A percentile compares a stretch with the other conserved stretches of the same genome.
Conservation (phyloP, 2,329 filamentous ascomycete genomes). For the Trichoderma sp. region DNA sequence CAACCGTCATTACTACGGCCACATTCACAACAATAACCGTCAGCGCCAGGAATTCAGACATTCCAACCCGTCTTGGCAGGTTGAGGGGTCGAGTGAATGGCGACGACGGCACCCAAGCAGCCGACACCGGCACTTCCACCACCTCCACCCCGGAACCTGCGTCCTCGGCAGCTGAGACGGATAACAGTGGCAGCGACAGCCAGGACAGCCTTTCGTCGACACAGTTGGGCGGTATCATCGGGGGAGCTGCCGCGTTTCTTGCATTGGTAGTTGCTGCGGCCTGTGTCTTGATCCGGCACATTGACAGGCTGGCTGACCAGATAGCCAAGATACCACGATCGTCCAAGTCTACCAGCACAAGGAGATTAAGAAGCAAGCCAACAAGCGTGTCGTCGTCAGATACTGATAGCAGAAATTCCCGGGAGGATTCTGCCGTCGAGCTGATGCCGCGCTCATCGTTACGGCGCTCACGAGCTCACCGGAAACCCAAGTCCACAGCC, state of each 20-base stretch:
- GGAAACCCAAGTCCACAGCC: slow-evolving; percentile 4
- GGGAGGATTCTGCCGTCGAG: not conserved
- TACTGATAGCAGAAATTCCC: slow-evolving; percentile 1
- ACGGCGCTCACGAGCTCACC: slow-evolving; percentile 7
- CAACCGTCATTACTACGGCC: slow-evolving; percentile 50
- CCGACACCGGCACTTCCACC: slow-evolving; percentile 53
- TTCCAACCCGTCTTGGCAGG: slow-evolving; percentile 39
- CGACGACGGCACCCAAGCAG: slow-evolving; percentile 35
- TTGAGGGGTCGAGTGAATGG: slow-evolving; percentile 33
- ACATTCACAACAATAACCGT: slow-evolving; percentile 48
- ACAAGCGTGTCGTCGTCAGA: not conserved
- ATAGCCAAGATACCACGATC: slow-evolving; percentile 41
- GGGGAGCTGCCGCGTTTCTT: slow-evolving; percentile 54
- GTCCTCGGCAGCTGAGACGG: slow-evolving; percentile 30
- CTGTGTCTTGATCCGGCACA: slow-evolving; percentile 54
- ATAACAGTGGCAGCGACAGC: slow-evolving; percentile 34
- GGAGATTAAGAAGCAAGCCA: slow-evolving; percentile 30
- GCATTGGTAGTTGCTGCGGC: slow-evolving; percentile 52
- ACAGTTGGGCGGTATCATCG: slow-evolving; percentile 58
- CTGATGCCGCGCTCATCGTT: not conserved
- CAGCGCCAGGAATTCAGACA: slow-evolving; percentile 46
- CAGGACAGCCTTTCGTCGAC: slow-evolving; percentile 42
- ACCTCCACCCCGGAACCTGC: slow-evolving; percentile 50
- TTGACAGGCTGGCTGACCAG: slow-evolving; percentile 52
- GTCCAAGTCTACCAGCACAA: slow-evolving; percentile 27